Base-by-base conservation (phyloP, 371 early-diverging fungal species). In the Umbelopsis sp. region DNA sequence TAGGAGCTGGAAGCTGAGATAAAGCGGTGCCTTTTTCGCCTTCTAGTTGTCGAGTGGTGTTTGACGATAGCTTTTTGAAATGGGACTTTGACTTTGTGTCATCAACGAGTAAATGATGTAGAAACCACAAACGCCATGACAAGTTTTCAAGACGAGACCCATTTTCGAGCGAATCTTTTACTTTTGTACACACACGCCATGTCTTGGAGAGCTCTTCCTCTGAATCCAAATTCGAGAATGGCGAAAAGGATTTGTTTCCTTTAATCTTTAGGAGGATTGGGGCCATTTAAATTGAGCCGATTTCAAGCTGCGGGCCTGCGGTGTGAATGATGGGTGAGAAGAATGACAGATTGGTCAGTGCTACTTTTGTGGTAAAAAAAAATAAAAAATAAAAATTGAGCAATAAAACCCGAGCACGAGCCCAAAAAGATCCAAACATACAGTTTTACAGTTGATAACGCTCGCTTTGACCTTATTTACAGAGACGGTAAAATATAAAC, bases 101-200 rank as follows among this genome's bases (percentile, higher is more conserved):
- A 11, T 83, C 79, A 44, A 84, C 89, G 69, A 86, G 77, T 16
- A 86, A 80, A 68, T 92, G 85, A 48, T 92, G 92, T 71, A 93
- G 81, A 69, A 92, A 90, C 94, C 94, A 93, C 50, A 95, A 78
- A 38, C 96, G 81, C 96, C 96, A 96, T 12, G 93, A 89, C 68
- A 96, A 83, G 75, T 96, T 96, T 73, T 96, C 96, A 51, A 94
- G 79, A 63, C 96, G 83, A 48, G 86, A 85, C 22, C 95, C 96
- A 71, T 95, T 91, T 67, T 93, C 93, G 12, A 96, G 82, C 16
- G 94, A 91, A 67, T 94, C 93, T 78, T 94, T 96, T 57, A 94
- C 95, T 80, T 94, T 94, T 24, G 94, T 92, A 74, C 91, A 92
- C 0, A 96, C 87, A 68, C 91, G 84, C 96, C 96, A 96, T 2